phyloP scores from a whole-genome alignment of 148 eudicot species.

The Gaultheria prostrata region DNA sequence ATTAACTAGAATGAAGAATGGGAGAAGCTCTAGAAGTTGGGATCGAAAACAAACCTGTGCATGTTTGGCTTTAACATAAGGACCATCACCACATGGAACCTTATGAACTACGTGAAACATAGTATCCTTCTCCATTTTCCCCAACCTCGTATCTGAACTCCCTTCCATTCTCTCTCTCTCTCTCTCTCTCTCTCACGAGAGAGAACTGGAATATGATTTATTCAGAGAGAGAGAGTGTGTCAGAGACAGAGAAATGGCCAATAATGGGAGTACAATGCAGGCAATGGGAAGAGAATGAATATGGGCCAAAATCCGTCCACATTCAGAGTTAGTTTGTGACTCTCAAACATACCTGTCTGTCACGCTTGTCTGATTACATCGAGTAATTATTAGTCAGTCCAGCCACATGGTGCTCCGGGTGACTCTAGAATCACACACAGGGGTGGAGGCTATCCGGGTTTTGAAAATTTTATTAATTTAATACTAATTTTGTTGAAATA shows the following conservation, averaged over 20 bases:
- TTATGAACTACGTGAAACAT: constrained; percentile 58
- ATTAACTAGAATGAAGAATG: neutral
- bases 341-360: neutral
- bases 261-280: neutral
- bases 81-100: constrained; percentile 82
- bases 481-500: no score
- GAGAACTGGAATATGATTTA: neutral
- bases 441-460: no score
- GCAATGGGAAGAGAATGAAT: neutral
- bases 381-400: no score
- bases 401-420: no score
- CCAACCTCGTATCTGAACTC: constrained; percentile 4
- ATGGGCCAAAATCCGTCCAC: neutral
- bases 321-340: neutral
- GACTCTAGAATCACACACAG: no score
- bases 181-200: neutral
- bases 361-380: neutral
- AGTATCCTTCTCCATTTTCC: constrained; percentile 20
- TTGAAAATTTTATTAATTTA: no score
- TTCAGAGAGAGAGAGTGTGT: neutral
- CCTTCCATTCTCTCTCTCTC: neutral
- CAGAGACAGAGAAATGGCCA: neutral
- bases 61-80: constrained; percentile 90
- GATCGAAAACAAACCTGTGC: constrained; percentile 53
- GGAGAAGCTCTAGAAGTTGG: neutral